phyloP scores from a whole-genome alignment of 139 green algal genomes.

The Chlorella sp. region DNA sequence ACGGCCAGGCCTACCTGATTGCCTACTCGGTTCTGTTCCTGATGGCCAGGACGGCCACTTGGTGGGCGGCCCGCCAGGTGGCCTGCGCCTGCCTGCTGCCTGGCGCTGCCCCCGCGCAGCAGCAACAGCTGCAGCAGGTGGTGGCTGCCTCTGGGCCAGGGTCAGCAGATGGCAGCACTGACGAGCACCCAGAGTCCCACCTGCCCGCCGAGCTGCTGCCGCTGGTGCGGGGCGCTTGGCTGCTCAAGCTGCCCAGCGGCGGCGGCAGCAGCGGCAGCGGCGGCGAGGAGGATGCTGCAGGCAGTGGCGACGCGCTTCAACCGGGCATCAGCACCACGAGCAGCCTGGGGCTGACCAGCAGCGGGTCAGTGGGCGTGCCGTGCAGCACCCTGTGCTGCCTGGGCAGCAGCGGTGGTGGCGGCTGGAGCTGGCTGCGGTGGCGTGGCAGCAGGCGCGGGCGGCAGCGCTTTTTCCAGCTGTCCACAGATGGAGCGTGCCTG shows the following conservation, averaged over 20 bases:
- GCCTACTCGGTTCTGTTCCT: conserved; percentile 39
- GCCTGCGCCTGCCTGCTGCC: background rate
- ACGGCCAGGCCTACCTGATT: conserved; percentile 39
- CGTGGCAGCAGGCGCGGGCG: too few relatives aligned
- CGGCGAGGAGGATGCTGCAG: background rate
- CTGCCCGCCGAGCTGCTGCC: conserved; percentile 43
- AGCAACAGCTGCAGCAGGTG: too few relatives aligned
- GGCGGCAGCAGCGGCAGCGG: background rate
- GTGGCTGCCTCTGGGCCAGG: background rate
- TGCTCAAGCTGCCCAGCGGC: conserved; percentile 42
- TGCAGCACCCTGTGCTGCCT: too few relatives aligned
- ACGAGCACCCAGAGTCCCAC: background rate
- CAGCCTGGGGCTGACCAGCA: too few relatives aligned
- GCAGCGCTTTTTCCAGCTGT: conserved; percentile 10
- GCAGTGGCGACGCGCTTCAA: too few relatives aligned
- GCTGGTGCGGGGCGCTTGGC: conserved; percentile 55
- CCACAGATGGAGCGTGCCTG: background rate
- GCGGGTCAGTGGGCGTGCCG: too few relatives aligned
- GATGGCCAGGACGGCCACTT: conserved; percentile 7
- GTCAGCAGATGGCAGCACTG: background rate
- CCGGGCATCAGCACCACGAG: too few relatives aligned
- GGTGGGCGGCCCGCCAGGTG: background rate
- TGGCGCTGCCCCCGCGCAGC: too few relatives aligned
- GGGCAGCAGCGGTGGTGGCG: background rate
- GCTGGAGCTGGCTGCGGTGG: background rate